phyloP scores from a whole-genome alignment of 192 early-diverging fungal genomes.

The Umbelopsis sp. region DNA sequence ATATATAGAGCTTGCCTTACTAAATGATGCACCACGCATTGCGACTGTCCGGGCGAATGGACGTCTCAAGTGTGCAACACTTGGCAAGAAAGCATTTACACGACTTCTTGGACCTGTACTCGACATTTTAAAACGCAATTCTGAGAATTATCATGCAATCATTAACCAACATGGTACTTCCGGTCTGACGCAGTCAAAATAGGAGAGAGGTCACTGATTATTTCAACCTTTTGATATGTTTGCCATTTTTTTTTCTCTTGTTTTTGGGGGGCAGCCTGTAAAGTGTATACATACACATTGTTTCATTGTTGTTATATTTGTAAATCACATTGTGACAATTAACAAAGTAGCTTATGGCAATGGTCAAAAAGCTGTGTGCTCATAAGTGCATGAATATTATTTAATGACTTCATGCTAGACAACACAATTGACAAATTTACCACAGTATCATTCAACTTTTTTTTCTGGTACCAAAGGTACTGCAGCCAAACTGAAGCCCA shows the following conservation, averaged over 20 bases:
- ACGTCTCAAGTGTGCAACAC: constrained; percentile 91
- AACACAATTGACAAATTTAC: background rate
- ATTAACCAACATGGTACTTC: constrained; percentile 33
- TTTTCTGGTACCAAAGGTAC: background rate
- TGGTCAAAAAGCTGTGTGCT: background rate
- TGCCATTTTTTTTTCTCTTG: background rate
- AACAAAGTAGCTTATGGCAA: background rate
- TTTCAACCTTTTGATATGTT: background rate
- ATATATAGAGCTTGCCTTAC: constrained; percentile 83
- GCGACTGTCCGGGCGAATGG: constrained; percentile 89
- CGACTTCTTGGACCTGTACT: constrained; percentile 92
- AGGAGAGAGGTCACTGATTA: background rate
- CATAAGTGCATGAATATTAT: background rate
- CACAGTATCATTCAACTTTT: background rate
- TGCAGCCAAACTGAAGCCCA: background rate
- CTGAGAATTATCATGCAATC: constrained; percentile 80
- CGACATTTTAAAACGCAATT: constrained; percentile 95
- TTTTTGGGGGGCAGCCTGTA: background rate
- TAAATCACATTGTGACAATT: constrained; percentile 8
- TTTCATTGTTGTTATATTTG: background rate
- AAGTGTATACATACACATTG: constrained; percentile 9
- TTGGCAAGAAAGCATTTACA: constrained; percentile 95
- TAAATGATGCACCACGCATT: constrained; percentile 92
- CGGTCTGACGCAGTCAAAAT: background rate
- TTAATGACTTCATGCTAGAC: background rate